phyloP scores from a whole-genome alignment of 148 eudicot genomes.

The Camellia granthamiana region DNA sequence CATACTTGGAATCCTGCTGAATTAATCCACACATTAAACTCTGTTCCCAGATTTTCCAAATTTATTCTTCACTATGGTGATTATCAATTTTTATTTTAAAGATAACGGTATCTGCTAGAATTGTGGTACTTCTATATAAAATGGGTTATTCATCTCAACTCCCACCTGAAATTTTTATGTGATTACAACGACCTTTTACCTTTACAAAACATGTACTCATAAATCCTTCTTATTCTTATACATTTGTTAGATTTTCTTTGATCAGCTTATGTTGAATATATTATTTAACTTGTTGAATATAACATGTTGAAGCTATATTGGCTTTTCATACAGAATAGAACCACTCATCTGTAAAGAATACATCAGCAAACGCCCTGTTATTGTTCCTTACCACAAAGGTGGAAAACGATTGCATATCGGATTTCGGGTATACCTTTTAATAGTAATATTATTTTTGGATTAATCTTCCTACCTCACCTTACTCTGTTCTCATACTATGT shows the following conservation, averaged over 20 bases:
- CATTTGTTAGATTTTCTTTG: background rate
- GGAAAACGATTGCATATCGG: conserved; percentile 93
- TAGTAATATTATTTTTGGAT: background rate
- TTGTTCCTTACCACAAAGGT: conserved; percentile 91
- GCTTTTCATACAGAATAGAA: conserved; percentile 62
- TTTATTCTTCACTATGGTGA: background rate
- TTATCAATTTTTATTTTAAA: background rate
- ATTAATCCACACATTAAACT: too few relatives aligned
- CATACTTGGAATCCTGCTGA: too few relatives aligned
- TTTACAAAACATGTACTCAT: background rate
- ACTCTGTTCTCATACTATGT: conserved; percentile 19
- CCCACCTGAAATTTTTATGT: background rate
- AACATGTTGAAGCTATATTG: conserved; percentile 7
- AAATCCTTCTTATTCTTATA: background rate
- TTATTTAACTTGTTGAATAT: too few relatives aligned
- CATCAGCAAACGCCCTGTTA: conserved; percentile 70
- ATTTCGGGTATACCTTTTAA: conserved; percentile 50
- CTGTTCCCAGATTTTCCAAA: too few relatives aligned
- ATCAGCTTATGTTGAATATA: background rate
- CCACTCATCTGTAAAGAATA: conserved; percentile 88
- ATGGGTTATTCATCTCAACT: background rate
- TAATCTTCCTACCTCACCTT: conserved; percentile 7
- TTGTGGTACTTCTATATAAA: background rate
- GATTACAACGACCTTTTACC: background rate
- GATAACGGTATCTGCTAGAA: background rate